phyloP scores from a whole-genome alignment of 352 stramenopile species.

The Hyaloperonospora arabidopsidis region DNA sequence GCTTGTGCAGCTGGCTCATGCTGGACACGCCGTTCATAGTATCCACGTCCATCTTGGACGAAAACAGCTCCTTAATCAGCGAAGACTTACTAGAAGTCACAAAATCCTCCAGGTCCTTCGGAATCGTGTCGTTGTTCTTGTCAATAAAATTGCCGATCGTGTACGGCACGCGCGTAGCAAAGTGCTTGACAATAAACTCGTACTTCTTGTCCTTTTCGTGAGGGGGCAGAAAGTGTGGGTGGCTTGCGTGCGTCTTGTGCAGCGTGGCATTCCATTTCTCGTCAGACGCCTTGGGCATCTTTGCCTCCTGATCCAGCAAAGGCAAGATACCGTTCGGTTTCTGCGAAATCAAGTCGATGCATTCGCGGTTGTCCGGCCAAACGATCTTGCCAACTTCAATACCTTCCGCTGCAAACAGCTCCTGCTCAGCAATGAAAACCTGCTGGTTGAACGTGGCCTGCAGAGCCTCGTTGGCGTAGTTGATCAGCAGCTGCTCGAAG shows the following conservation, averaged over 20 bases:
- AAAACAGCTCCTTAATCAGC: constrained; percentile 82
- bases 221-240: constrained; percentile 64
- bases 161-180: constrained; percentile 92
- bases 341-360: constrained; percentile 74
- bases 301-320: constrained; percentile 72
- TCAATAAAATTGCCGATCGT: constrained; percentile 93
- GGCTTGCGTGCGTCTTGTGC: constrained; percentile 67
- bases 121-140: constrained; percentile 95
- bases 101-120: constrained; percentile 86
- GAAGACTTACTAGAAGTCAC: constrained; percentile 69
- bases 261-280: constrained; percentile 81
- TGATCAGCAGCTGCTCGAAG: constrained; percentile 87
- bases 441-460: constrained; percentile 87
- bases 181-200: constrained; percentile 95
- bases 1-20: constrained; percentile 38
- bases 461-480: constrained; percentile 85
- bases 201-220: constrained; percentile 88
- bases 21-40: constrained; percentile 37
- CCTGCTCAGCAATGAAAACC: constrained; percentile 82
- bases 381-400: constrained; percentile 80
- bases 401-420: constrained; percentile 71
- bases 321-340: constrained; percentile 79
- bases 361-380: constrained; percentile 80
- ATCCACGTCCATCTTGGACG: constrained; percentile 45
- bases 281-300: constrained; percentile 72